These are phyloP conservation scores for Suhomyces tanzawaensis DNA, from an alignment of 805 yeast species.

Conservation along the genomic window DNA sequence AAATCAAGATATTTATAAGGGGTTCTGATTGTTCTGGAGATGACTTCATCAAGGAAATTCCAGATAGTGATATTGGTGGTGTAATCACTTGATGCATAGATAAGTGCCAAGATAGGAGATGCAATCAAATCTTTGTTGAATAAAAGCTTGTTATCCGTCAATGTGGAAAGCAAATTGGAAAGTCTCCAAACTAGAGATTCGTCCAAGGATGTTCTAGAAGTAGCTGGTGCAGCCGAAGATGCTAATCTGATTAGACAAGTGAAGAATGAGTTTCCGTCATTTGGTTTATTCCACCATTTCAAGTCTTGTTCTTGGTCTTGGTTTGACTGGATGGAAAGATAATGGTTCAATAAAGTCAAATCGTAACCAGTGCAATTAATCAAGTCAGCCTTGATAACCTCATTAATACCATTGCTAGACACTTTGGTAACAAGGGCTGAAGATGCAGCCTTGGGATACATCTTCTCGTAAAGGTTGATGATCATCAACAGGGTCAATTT, in stretches of 20 bases:
- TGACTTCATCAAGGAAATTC: constrained; percentile 70
- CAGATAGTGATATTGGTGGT: constrained; percentile 29
- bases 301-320: constrained; percentile 42
- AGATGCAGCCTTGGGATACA: constrained; percentile 30
- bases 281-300: constrained; percentile 76
- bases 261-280: constrained; percentile 52
- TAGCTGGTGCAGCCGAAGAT: constrained; percentile 7
- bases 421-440: constrained; percentile 17
- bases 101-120: constrained; percentile 55
- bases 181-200: constrained; percentile 40
- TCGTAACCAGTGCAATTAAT: constrained; percentile 45
- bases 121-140: constrained; percentile 50
- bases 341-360: constrained; percentile 55
- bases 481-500: constrained; percentile 47
- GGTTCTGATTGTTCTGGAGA: constrained; percentile 64
- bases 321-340: constrained; percentile 54
- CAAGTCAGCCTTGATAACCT: constrained; percentile 13
- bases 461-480: constrained; percentile 37
- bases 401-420: constrained; percentile 15
- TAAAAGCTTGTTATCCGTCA: constrained; percentile 51
- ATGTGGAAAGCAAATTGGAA: constrained; percentile 44
- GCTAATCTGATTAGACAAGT: constrained; percentile 58
- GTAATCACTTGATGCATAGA: constrained; percentile 42
- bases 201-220: constrained; percentile 23
- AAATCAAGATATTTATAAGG: constrained; percentile 85